Percentiles rank a stretch among this genome's conserved stretches.
phyloP scores from a whole-genome alignment of 768 basidiomycete genomes.

The Auriscalpium microsporum region DNA sequence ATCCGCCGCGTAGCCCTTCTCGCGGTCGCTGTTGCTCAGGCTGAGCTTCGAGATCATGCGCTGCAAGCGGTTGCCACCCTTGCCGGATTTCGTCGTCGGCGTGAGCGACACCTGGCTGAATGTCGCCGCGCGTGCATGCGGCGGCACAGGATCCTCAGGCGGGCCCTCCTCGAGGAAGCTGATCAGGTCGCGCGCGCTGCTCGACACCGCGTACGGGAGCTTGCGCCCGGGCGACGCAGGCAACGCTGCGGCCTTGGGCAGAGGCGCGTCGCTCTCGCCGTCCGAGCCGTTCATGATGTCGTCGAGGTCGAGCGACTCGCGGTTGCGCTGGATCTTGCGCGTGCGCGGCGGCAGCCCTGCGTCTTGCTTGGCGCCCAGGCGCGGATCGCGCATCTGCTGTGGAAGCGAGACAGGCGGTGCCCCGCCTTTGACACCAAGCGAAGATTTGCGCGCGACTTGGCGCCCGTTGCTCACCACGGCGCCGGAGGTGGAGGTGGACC shows the following conservation, averaged over 20 bases:
- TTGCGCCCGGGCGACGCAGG: conserved; percentile 6
- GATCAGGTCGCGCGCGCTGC: conserved; percentile 40
- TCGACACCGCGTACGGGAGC: conserved; percentile 27
- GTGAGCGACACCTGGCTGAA: conserved; percentile 10
- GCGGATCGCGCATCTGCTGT: conserved; percentile 1
- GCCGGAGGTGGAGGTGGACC: conserved; percentile 18
- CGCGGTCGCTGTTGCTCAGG: conserved; percentile 27
- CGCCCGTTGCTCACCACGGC: conserved; percentile 5
- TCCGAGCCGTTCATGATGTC: conserved; percentile 67
- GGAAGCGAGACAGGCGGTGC: conserved; percentile 3
- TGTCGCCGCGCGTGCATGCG: neutral
- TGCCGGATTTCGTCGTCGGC: conserved; percentile 22
- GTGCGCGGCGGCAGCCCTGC: conserved; percentile 38
- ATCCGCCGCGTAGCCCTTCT: conserved; percentile 25
- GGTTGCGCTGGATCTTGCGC: conserved; percentile 43
- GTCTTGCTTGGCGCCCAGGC: neutral
- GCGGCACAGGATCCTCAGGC: conserved; percentile 29
- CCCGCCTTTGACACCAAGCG: neutral
- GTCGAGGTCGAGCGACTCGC: conserved; percentile 68
- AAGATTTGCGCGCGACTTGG: conserved; percentile 2
- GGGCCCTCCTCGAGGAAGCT: conserved; percentile 54
- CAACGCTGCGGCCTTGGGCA: neutral
- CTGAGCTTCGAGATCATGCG: conserved; percentile 76
- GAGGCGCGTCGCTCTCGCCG: conserved; percentile 36
- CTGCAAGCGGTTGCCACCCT: conserved; percentile 51